Conservation (phyloP, 208 protist genomes). For the Wallacemonas sp. region DNA sequence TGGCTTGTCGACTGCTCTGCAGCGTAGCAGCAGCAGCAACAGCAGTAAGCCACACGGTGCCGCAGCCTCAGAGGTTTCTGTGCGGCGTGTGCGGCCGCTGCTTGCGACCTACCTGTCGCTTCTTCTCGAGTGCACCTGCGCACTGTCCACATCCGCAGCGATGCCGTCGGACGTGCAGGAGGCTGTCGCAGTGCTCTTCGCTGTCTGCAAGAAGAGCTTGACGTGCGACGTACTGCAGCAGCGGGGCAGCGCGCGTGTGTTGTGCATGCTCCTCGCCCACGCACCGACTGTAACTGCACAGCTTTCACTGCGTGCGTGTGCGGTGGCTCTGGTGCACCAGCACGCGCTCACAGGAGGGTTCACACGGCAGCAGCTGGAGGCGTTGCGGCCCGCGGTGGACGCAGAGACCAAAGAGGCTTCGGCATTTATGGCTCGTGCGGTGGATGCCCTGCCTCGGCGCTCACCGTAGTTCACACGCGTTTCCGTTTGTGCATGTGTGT, state of each 20-base stretch:
- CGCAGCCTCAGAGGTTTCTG: neutral
- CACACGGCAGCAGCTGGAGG: conserved; percentile 34
- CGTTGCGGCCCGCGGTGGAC: too few relatives aligned
- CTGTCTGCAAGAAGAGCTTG: conserved; percentile 1
- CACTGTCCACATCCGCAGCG: conserved; percentile 5
- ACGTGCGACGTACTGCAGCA: conserved; percentile 11
- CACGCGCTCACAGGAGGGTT: conserved; percentile 39
- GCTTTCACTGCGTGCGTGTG: conserved; percentile 23
- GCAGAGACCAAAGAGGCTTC: too few relatives aligned
- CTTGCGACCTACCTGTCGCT: conserved; percentile 5
- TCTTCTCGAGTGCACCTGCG: neutral
- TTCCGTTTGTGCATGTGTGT: too few relatives aligned
- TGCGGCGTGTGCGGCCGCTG: neutral
- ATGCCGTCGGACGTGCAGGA: conserved; percentile 10
- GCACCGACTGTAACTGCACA: conserved; percentile 27
- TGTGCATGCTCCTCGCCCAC: conserved; percentile 32
- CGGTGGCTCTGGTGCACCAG: conserved; percentile 23
- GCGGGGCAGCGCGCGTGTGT: conserved; percentile 32
- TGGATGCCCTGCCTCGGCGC: too few relatives aligned
- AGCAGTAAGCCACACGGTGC: too few relatives aligned
- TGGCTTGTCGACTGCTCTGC: neutral
- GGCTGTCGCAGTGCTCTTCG: conserved; percentile 18
- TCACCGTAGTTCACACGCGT: too few relatives aligned
- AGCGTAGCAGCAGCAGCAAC: too few relatives aligned
- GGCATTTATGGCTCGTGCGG: too few relatives aligned